Base-by-base conservation (phyloP, 352 stramenopile genomes). In the Globisporangium nunn region DNA sequence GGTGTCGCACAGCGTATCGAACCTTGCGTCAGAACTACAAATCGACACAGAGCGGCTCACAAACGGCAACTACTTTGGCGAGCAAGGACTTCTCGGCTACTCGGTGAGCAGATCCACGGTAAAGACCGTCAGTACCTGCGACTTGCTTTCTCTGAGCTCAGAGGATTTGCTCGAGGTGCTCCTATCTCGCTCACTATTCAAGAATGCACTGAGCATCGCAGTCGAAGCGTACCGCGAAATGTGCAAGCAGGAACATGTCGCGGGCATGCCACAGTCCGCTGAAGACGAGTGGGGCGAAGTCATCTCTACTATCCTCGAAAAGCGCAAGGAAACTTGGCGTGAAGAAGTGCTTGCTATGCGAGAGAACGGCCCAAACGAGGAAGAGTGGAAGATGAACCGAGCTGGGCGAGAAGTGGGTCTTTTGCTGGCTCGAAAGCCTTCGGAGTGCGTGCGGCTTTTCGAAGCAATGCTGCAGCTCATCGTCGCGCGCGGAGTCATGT, bases 11-110 rank as follows among this genome's bases (percentile, higher is more conserved):
- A 64, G 59, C 6, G n/a, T 50, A 3, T 58, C 50, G 14, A n/a
- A 52, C 2, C 46, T 54, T 1, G 17, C 35, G 12, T 28, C 31
- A 3, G 47, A 43, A 0, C 29, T 29, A 2, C n/a, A 52, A 8
- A 51, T 35, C 33, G 30, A 18, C 39, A 33, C 46, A 8, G 54
- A 44, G n/a, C 56, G 62, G 18, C 64, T 68, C 14, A 68, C 59
- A 0, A 72, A 64, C 30, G 78, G 76, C 1, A 57, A 80, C 46
- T 80, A 63, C 61, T 89, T 89, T 43, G 76, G 79, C n/a, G 72
- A 89, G 4, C 60, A 68, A 10, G 78, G 78, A 1, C 52, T 89
- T 14, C 68, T 89, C 0, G 74, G 73, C 0, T 84, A 77, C 17
- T 68, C 79, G 0, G 75, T 85, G 6, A 62, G 56, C 18, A 56